Evolutionary conservation across 176 grass and related monocot genomes (phyloP).

Genomic region (Saccharum officinarum): DNA sequence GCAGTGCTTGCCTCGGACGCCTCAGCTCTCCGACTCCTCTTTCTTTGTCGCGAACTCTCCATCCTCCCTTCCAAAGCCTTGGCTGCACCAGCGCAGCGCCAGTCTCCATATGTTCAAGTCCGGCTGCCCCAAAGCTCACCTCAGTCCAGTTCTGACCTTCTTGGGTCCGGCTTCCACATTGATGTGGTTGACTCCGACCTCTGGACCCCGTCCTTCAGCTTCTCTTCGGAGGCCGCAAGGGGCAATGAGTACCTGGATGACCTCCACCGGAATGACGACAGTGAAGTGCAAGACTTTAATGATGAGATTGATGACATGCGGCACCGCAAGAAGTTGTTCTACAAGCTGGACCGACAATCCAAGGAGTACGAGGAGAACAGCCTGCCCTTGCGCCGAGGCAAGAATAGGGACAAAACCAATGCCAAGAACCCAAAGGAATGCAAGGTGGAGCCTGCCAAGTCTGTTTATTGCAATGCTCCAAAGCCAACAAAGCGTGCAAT

Average conservation of each 20-base stretch:
- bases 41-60: background rate
- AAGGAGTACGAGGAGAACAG: constrained; percentile 69
- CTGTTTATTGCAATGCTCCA: background rate
- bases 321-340: constrained; percentile 59
- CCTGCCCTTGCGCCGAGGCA: constrained; percentile 34
- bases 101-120: background rate
- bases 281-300: constrained; percentile 33
- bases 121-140: constrained; percentile 11
- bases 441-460: constrained; percentile 28
- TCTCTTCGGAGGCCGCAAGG: background rate
- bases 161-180: constrained; percentile 45
- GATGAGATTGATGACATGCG: constrained; percentile 77
- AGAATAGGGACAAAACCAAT: constrained; percentile 28
- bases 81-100: background rate
- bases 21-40: background rate
- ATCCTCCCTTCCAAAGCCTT: background rate
- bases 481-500: background rate
- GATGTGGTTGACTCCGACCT: constrained; percentile 47
- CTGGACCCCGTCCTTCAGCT: constrained; percentile 32
- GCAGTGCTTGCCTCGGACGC: background rate
- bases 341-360: constrained; percentile 64
- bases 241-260: background rate
- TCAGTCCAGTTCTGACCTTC: constrained; percentile 7
- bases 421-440: constrained; percentile 34
- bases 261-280: background rate